A percentile compares a stretch with the other conserved stretches of the same genome.
Conservation (phyloP, 768 basidiomycete species). For the Multifurca ochricompacta region DNA sequence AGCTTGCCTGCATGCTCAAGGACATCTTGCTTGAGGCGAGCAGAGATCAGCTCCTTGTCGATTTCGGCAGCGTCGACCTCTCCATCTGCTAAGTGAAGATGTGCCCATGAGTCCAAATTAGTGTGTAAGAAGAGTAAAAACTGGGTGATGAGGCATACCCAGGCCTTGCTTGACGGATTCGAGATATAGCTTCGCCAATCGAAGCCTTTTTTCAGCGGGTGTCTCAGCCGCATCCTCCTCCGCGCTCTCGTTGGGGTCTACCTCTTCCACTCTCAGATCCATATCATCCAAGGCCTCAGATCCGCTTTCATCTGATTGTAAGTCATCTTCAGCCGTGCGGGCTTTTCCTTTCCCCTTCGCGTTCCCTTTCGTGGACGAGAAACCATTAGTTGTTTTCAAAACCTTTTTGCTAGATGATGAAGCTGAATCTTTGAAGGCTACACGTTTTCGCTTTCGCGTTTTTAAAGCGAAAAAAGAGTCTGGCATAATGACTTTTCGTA, state of each 20-base stretch:
- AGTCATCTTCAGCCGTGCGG: constrained; percentile 47
- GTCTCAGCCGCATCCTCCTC: constrained; percentile 88
- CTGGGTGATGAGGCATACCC: constrained; percentile 32
- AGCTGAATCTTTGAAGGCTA: constrained; percentile 30
- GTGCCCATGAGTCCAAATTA: neutral
- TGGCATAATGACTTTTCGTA: constrained; percentile 44
- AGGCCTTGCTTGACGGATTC: constrained; percentile 72
- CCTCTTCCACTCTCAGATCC: constrained; percentile 53
- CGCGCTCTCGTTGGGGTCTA: constrained; percentile 53
- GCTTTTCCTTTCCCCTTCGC: constrained; percentile 23
- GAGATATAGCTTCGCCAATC: constrained; percentile 86
- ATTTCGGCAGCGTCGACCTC: constrained; percentile 95
- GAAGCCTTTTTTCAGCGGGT: constrained; percentile 84
- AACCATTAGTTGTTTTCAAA: constrained; percentile 25
- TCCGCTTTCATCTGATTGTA: constrained; percentile 51
- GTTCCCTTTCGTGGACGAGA: constrained; percentile 15
- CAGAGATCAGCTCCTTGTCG: constrained; percentile 85
- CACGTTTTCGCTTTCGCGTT: constrained; percentile 55
- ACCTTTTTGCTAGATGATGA: constrained; percentile 25
- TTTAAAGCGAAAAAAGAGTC: constrained; percentile 76
- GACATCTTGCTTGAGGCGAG: constrained; percentile 88
- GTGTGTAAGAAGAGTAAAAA: neutral
- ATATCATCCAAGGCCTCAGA: constrained; percentile 56
- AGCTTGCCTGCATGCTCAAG: constrained; percentile 83
- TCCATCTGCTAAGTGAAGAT: constrained; percentile 67